phyloP scores from a whole-genome alignment of 805 yeast genomes.

The Scheffersomyces stipitis region DNA sequence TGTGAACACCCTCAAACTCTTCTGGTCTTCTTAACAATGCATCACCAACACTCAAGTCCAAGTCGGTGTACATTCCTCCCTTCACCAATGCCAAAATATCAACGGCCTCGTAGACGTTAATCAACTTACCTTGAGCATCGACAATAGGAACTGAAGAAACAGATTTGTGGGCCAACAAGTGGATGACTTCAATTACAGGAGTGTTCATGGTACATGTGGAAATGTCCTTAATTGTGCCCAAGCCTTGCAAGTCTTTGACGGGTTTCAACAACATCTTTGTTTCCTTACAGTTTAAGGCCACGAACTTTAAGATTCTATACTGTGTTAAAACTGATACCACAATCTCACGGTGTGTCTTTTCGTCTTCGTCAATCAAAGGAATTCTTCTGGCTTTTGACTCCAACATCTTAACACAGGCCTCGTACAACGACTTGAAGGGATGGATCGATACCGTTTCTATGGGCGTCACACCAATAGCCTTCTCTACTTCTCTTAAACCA shows the following conservation, averaged over 20 bases:
- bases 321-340: constrained; percentile 95
- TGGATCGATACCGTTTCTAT: constrained; percentile 85
- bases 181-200: constrained; percentile 92
- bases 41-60: constrained; percentile 90
- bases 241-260: constrained; percentile 64
- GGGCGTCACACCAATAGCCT: constrained; percentile 80
- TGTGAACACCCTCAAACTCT: constrained; percentile 96
- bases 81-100: constrained; percentile 90
- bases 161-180: constrained; percentile 70
- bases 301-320: constrained; percentile 92
- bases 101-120: constrained; percentile 93
- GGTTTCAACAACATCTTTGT: constrained; percentile 81
- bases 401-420: constrained; percentile 91
- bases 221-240: constrained; percentile 53
- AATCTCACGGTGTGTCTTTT: constrained; percentile 86
- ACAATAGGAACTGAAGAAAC: constrained; percentile 93
- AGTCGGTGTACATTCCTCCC: constrained; percentile 90
- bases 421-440: constrained; percentile 85
- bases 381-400: constrained; percentile 87
- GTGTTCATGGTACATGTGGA: constrained; percentile 85
- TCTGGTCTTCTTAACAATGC: constrained; percentile 91
- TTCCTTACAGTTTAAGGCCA: constrained; percentile 93
- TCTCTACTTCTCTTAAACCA: constrained; percentile 83
- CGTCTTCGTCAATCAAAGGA: constrained; percentile 92
- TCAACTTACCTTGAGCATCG: constrained; percentile 64